A percentile compares a stretch with the other conserved stretches of the same genome.
Evolutionary conservation across 2,329 filamentous ascomycete species (phyloP).

Genomic region (Scedosporium boydii): DNA sequence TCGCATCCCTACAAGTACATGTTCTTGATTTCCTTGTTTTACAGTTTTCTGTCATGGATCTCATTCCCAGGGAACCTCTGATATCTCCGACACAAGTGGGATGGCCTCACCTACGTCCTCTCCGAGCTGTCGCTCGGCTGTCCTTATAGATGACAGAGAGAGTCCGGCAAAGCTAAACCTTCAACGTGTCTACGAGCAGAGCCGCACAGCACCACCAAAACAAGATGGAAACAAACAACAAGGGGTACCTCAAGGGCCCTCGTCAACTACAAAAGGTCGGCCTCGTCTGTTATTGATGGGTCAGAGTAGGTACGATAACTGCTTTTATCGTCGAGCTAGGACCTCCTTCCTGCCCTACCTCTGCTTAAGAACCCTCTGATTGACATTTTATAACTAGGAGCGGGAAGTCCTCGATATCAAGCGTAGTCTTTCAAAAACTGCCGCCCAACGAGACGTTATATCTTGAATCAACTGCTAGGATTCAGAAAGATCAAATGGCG

Average conservation of each 20-base stretch:
- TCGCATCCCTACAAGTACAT: not conserved
- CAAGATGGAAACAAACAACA: conserved; percentile 37
- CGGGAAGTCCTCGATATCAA: conserved; percentile 96
- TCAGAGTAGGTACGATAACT: conserved; percentile 65
- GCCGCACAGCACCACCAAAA: conserved; percentile 38
- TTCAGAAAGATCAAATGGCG: conserved; percentile 94
- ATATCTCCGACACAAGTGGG: not conserved
- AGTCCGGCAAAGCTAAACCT: conserved; percentile 50
- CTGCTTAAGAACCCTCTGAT: not conserved
- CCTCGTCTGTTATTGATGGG: conserved; percentile 91
- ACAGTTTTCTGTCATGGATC: not conserved
- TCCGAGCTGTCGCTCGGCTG: not conserved
- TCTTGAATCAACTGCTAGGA: conserved; percentile 85
- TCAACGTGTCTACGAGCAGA: conserved; percentile 54
- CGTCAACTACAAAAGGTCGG: conserved; percentile 50
- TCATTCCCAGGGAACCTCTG: not conserved
- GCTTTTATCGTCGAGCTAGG: not conserved
- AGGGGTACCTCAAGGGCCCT: conserved; percentile 31
- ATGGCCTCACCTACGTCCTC: not conserved
- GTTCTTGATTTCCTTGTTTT: not conserved
- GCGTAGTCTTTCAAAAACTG: conserved; percentile 98
- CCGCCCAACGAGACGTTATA: conserved; percentile 93
- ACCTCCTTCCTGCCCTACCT: not conserved
- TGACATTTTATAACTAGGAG: conserved; percentile 48
- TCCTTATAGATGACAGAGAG: not conserved